phyloP scores from a whole-genome alignment of 306 rosid species.

The Acmispon strigosus region DNA sequence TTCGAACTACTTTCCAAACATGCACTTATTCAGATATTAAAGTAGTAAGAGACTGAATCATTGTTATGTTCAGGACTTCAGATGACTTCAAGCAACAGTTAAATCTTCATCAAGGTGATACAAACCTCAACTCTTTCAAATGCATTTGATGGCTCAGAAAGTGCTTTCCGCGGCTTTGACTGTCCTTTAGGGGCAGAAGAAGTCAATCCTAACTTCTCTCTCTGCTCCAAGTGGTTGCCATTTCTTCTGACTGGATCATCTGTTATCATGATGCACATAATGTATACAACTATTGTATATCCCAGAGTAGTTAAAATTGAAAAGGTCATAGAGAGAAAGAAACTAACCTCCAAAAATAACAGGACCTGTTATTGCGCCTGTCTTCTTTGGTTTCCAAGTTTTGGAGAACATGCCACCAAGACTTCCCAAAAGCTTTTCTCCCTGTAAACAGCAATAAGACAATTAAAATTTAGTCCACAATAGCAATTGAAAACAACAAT shows the following conservation, averaged over 20 bases:
- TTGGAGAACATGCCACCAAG: constrained; percentile 94
- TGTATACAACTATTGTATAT: background rate
- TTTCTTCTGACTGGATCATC: constrained; percentile 42
- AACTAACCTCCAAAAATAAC: constrained; percentile 45
- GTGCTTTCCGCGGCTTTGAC: constrained; percentile 35
- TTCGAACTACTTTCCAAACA: too few species aligned
- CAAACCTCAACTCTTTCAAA: constrained; percentile 85
- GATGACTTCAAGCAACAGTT: background rate
- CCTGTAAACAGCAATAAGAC: constrained; percentile 43
- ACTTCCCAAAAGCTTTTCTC: constrained; percentile 90
- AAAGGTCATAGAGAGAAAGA: background rate
- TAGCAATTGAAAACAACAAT: background rate
- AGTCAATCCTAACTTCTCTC: constrained; percentile 78
- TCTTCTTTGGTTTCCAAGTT: constrained; percentile 96
- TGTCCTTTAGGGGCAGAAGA: constrained; percentile 43
- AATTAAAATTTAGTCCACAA: constrained; percentile 13
- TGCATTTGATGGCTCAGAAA: constrained; percentile 46
- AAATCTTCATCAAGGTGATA: constrained; percentile 10
- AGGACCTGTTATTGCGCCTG: constrained; percentile 70
- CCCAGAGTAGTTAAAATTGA: background rate
- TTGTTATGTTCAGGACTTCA: background rate
- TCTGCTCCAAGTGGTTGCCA: constrained; percentile 63
- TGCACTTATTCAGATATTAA: too few species aligned
- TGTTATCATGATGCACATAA: constrained; percentile 28
- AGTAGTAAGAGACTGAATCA: background rate